A percentile compares a stretch with the other conserved stretches of the same genome.
Conservation (phyloP, 768 basidiomycete species). For the Russula earlei region DNA sequence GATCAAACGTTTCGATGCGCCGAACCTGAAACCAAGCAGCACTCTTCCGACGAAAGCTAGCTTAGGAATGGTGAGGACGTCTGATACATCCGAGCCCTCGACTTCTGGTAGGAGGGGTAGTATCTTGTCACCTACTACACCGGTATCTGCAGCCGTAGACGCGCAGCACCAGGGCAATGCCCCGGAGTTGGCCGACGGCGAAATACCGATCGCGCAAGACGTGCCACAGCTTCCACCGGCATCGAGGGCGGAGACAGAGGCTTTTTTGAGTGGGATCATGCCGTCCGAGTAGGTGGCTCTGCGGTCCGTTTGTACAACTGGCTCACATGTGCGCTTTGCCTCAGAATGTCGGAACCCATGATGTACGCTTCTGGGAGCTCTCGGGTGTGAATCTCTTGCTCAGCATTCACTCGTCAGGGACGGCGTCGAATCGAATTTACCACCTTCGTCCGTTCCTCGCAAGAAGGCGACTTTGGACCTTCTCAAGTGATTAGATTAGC, state of each 20-base stretch:
- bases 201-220: not conserved
- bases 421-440: not conserved
- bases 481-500: constrained; percentile 13
- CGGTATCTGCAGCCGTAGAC: too few species aligned
- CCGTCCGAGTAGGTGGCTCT: constrained; percentile 30
- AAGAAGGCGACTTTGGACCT: constrained; percentile 21
- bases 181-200: not conserved
- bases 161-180: not conserved
- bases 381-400: not conserved
- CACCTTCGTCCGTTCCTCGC: constrained; percentile 11
- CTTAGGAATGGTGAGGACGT: not conserved
- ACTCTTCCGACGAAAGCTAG: constrained; percentile 15
- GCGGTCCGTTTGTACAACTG: not conserved
- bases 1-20: constrained; percentile 27
- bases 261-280: constrained; percentile 34
- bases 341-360: constrained; percentile 10
- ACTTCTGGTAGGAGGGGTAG: not conserved
- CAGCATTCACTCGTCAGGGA: not conserved
- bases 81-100: not conserved
- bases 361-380: not conserved
- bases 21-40: constrained; percentile 15
- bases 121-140: not conserved
- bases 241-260: constrained; percentile 24
- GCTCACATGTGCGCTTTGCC: not conserved
- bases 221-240: constrained; percentile 14